A percentile compares a stretch with the other conserved stretches of the same genome.
phyloP scores from a whole-genome alignment of 2,329 filamentous ascomycete genomes.

The Arthrobotrys pseudoclavata region DNA sequence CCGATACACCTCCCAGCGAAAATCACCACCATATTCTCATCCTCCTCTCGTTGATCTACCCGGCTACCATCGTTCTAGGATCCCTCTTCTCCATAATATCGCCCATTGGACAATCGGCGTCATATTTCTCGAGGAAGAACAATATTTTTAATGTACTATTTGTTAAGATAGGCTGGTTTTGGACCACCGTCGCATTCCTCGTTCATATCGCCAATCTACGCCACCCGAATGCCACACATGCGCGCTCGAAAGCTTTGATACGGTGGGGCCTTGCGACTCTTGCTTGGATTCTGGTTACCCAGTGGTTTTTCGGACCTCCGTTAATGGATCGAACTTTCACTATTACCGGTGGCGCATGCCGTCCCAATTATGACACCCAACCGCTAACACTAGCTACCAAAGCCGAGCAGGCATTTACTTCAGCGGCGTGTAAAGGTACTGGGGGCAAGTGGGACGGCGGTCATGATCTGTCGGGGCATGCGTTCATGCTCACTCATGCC shows the following conservation, averaged over 20 bases:
- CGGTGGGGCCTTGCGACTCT: conserved; percentile 80
- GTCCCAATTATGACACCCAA: conserved; percentile 69
- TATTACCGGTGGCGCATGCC: conserved; percentile 88
- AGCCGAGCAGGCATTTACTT: conserved; percentile 74
- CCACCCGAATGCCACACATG: conserved; percentile 65
- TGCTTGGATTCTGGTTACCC: conserved; percentile 88
- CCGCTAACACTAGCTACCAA: conserved; percentile 66
- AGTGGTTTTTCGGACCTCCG: conserved; percentile 95
- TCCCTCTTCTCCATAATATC: conserved; percentile 84
- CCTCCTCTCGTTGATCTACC: conserved; percentile 78
- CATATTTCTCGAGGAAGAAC: conserved; percentile 93
- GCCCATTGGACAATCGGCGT: conserved; percentile 75
- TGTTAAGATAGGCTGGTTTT: conserved; percentile 95
- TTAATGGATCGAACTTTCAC: conserved; percentile 90
- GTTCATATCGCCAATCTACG: conserved; percentile 79
- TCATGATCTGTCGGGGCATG: conserved; percentile 95
- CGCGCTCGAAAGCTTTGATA: conserved; percentile 71
- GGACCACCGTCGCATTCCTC: conserved; percentile 82
- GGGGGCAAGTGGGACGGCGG: conserved; percentile 92
- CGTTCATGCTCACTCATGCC: conserved; percentile 89
- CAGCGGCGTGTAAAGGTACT: conserved; percentile 82
- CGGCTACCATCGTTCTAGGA: conserved; percentile 81
- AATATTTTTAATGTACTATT: conserved; percentile 94
- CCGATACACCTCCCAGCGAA: conserved; percentile 27
- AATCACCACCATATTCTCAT: conserved; percentile 63